A percentile compares a stretch with the other conserved stretches of the same genome.
These are phyloP conservation scores for Letharia lupina DNA, from an alignment of 495 filamentous ascomycete genomes.

Conservation along the genomic window DNA sequence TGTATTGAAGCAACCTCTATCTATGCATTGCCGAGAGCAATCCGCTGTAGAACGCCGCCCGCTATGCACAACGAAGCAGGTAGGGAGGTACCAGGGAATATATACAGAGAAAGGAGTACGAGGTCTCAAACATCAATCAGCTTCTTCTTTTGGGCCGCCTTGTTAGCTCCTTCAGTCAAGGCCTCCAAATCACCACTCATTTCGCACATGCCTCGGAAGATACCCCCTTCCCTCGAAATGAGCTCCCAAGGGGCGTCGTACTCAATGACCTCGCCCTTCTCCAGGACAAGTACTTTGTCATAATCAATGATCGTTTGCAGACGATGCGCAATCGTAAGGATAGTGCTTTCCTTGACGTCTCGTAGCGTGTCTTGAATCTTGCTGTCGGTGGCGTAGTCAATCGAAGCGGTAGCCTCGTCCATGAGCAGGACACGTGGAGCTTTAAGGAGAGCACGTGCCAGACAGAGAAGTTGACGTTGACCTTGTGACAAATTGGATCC, in stretches of 20 bases:
- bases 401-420: slow-evolving; percentile 98
- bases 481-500: slow-evolving; percentile 96
- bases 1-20: background rate
- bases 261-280: slow-evolving; percentile 81
- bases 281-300: slow-evolving; percentile 94
- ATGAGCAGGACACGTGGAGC: slow-evolving; percentile 88
- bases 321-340: slow-evolving; percentile 96
- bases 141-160: slow-evolving; percentile 50
- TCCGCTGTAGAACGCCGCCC: background rate
- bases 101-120: background rate
- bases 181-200: slow-evolving; percentile 79
- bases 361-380: slow-evolving; percentile 96
- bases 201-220: slow-evolving; percentile 89
- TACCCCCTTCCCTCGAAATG: slow-evolving; percentile 55
- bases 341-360: slow-evolving; percentile 76
- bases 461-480: slow-evolving; percentile 88
- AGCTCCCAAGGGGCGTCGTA: slow-evolving; percentile 81
- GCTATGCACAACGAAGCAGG: slow-evolving; percentile 4
- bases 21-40: background rate
- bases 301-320: slow-evolving; percentile 96
- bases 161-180: slow-evolving; percentile 67
- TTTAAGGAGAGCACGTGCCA: slow-evolving; percentile 90
- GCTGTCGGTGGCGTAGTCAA: slow-evolving; percentile 91
- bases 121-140: slow-evolving; percentile 22
- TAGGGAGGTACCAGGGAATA: background rate